Percentiles rank a stretch among this genome's conserved stretches.
Evolutionary conservation across 768 basidiomycete genomes (phyloP).

Genomic region (Strobilomyces confusus): DNA sequence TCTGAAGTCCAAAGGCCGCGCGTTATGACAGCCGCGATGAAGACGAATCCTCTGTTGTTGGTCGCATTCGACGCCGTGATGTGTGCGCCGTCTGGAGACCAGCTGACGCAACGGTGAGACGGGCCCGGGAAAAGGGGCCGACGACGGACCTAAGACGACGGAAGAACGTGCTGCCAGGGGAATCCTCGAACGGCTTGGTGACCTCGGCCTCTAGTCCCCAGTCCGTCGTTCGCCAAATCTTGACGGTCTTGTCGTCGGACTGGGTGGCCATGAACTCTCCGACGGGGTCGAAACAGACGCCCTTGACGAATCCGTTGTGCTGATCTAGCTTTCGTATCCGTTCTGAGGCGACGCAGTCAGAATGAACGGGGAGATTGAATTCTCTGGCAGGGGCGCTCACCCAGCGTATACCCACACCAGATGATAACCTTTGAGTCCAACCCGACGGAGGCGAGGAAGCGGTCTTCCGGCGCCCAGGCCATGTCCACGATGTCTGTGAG

Average conservation of each 20-base stretch:
- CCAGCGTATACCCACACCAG: constrained; percentile 91
- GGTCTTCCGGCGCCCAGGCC: constrained; percentile 91
- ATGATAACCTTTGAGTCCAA: constrained; percentile 88
- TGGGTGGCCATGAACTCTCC: constrained; percentile 97
- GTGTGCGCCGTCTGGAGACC: constrained; percentile 99
- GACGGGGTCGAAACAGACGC: constrained; percentile 98
- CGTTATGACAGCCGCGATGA: constrained; percentile 94
- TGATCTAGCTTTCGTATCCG: constrained; percentile 78
- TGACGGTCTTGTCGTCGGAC: constrained; percentile 94
- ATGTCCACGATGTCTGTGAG: constrained; percentile 85
- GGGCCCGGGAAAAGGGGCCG: neutral
- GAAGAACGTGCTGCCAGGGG: constrained; percentile 94
- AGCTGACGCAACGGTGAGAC: constrained; percentile 44
- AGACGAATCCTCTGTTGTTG: constrained; percentile 93
- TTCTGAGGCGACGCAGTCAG: constrained; percentile 43
- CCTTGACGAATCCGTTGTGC: constrained; percentile 97
- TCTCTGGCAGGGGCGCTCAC: constrained; percentile 38
- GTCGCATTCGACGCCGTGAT: constrained; percentile 97
- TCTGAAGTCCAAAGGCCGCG: constrained; percentile 87
- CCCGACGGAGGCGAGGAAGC: constrained; percentile 90
- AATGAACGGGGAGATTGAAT: neutral
- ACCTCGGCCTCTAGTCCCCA: constrained; percentile 87
- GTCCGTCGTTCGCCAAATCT: constrained; percentile 93
- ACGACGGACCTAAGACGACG: constrained; percentile 69
- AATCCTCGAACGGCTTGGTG: constrained; percentile 87